phyloP scores from a whole-genome alignment of 2,329 filamentous ascomycete genomes.

The Trichoderma sp. region DNA sequence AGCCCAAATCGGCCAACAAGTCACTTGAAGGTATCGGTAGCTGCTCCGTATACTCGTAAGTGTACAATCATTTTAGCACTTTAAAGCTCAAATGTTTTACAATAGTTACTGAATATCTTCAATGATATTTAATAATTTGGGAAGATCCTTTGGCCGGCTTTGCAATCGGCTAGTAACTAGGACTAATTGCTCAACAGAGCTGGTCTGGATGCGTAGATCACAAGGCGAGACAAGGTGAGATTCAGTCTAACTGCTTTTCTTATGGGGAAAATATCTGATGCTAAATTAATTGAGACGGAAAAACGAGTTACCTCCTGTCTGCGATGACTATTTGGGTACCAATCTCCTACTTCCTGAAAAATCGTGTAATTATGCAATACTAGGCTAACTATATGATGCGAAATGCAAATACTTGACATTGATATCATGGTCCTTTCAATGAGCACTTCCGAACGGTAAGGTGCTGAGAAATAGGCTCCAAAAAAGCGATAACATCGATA shows the following conservation, averaged over 20 bases:
- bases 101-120: background rate
- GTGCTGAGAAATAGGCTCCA: background rate
- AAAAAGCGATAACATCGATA: background rate
- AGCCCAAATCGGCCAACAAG: background rate
- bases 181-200: background rate
- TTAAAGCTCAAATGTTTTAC: background rate
- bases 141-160: background rate
- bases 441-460: background rate
- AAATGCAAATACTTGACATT: background rate
- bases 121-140: background rate
- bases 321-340: background rate
- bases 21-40: background rate
- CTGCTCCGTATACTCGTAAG: background rate
- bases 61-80: background rate
- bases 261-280: background rate
- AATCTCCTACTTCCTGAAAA: background rate
- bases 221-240: background rate
- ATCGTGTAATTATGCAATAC: background rate
- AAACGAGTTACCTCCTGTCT: background rate
- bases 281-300: background rate
- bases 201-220: background rate
- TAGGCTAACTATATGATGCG: background rate
- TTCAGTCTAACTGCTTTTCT: background rate
- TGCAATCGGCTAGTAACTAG: background rate
- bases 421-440: background rate